Evolutionary conservation across 2,329 filamentous ascomycete species (phyloP).

Genomic region (Colletotrichum truncatum): DNA sequence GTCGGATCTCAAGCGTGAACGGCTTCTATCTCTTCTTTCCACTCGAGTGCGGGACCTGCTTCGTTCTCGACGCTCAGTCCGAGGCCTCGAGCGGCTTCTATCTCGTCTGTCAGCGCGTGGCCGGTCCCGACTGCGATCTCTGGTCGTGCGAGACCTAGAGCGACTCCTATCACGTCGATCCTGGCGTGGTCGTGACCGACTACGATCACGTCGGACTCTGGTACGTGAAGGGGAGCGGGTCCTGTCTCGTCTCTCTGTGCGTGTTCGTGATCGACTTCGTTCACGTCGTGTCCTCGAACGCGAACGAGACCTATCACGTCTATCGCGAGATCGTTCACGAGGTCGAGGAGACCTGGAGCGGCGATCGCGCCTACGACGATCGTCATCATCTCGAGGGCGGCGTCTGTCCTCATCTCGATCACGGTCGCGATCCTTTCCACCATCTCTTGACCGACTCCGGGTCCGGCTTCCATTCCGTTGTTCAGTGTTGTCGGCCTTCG

Average conservation of each 20-base stretch:
- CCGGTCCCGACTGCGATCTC: conserved; percentile 47
- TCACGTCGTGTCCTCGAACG: conserved; percentile 41
- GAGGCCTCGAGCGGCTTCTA: conserved; percentile 40
- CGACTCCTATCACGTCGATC: conserved; percentile 46
- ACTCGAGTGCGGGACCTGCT: conserved; percentile 39
- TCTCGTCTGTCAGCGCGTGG: conserved; percentile 42
- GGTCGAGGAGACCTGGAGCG: conserved; percentile 49
- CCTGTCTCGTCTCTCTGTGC: conserved; percentile 45
- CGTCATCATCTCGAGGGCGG: conserved; percentile 43
- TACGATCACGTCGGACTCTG: conserved; percentile 40
- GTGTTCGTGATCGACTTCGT: conserved; percentile 41
- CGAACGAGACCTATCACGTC: conserved; percentile 41
- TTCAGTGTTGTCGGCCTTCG: conserved; percentile 18
- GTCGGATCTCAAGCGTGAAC: conserved; percentile 37
- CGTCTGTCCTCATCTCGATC: conserved; percentile 41
- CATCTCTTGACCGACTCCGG: conserved; percentile 37
- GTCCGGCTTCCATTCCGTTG: conserved; percentile 35
- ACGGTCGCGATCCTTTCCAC: conserved; percentile 27
- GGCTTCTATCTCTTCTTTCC: conserved; percentile 39
- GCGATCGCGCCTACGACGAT: conserved; percentile 43
- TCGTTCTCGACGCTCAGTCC: conserved; percentile 32
- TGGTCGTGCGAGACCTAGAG: conserved; percentile 39
- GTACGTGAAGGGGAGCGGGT: conserved; percentile 45
- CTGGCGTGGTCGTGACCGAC: conserved; percentile 41
- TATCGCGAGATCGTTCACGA: conserved; percentile 43